Evolutionary conservation across 108 stramenopile species (phyloP), one percentile per base, ranked within the genome.

Genomic region (Cylindrotheca fusiformis): DNA sequence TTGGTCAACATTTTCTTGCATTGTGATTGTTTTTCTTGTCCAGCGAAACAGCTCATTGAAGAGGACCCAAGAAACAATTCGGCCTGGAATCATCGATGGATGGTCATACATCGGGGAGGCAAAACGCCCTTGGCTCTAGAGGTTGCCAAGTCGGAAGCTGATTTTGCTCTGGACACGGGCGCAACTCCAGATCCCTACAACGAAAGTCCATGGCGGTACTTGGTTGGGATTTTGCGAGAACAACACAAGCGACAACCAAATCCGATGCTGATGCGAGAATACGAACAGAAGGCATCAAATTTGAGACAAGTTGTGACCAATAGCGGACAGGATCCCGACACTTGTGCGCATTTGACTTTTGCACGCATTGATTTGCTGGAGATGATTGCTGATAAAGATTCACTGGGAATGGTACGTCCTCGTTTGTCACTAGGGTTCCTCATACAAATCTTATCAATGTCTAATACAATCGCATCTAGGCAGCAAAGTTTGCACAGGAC

Each of bases 61-160:
- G 49, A 66, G 23, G 99, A 99, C 61, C 71, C 86, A n/a, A 78
- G 96, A 25, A 99, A 99, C 73, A 99, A 99, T 71, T 91, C 88
- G 20, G 99, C 95, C 5, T 99, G 99, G 99, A 98, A 96, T 79
- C 94, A 98, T 55, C 80, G 97, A 14, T 98, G 96, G 95, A 96
- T 96, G 74, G 93, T 87, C n/a, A 51, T 72, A 5, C 92, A 96
- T 60, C 56, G 69, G 46, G 76, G 46, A 24, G 56, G 68, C 46
- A 6, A 24, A 1, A 33, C 52, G 18, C 68, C 74, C 14, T 50
- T 87, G 24, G n/a, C 72, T 4, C 24, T 77, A 0, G 80, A 77
- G 17, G 46, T 22, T 2, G 65, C 85, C 20, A 23, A 52, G 20
- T 55, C 67, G 75, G 85, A 88, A 63, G 74, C 83, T 0, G 72